phyloP scores from a whole-genome alignment of 139 green algal genomes.

The Chlamydomonas incerta region DNA sequence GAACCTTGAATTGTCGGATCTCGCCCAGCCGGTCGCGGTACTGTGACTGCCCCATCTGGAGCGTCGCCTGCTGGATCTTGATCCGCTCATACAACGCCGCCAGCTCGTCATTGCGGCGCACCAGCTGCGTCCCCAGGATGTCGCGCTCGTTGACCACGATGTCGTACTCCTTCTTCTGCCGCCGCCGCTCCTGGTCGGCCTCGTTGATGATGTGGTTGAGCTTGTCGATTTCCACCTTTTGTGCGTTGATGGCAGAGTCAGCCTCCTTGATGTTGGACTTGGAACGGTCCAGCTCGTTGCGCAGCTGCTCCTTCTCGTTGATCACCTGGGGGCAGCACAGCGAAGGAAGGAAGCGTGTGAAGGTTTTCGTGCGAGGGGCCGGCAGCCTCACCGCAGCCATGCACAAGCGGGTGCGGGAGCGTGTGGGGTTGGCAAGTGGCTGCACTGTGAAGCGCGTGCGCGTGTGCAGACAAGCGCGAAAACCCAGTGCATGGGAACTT shows the following conservation, averaged over 20 bases:
- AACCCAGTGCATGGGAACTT: too few relatives aligned
- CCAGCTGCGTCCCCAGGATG: slow-evolving; percentile 87
- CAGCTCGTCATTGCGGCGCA: slow-evolving; percentile 93
- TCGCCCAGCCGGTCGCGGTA: slow-evolving; percentile 91
- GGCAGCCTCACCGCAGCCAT: too few relatives aligned
- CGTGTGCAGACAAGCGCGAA: too few relatives aligned
- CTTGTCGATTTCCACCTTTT: slow-evolving; percentile 83
- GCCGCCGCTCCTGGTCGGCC: slow-evolving; percentile 75
- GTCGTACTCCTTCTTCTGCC: slow-evolving; percentile 93
- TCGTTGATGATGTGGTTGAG: slow-evolving; percentile 90
- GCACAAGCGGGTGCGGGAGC: too few relatives aligned
- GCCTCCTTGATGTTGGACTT: slow-evolving; percentile 84
- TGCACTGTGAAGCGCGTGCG: too few relatives aligned
- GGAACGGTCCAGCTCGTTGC: slow-evolving; percentile 85
- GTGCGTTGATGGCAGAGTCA: slow-evolving; percentile 71
- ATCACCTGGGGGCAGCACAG: slow-evolving; percentile 68
- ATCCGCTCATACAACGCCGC: slow-evolving; percentile 95
- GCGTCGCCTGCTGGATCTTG: slow-evolving; percentile 89
- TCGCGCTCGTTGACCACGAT: slow-evolving; percentile 91
- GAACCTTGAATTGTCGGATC: slow-evolving; percentile 87
- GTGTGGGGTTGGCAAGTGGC: too few relatives aligned
- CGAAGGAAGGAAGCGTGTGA: too few relatives aligned
- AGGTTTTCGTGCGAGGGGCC: too few relatives aligned
- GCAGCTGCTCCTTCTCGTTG: slow-evolving; percentile 90
- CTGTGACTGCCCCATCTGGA: slow-evolving; percentile 87